A percentile compares a stretch with the other conserved stretches of the same genome.
Conservation (phyloP, 768 basidiomycete genomes). For the Leccinum longicurvipes region DNA sequence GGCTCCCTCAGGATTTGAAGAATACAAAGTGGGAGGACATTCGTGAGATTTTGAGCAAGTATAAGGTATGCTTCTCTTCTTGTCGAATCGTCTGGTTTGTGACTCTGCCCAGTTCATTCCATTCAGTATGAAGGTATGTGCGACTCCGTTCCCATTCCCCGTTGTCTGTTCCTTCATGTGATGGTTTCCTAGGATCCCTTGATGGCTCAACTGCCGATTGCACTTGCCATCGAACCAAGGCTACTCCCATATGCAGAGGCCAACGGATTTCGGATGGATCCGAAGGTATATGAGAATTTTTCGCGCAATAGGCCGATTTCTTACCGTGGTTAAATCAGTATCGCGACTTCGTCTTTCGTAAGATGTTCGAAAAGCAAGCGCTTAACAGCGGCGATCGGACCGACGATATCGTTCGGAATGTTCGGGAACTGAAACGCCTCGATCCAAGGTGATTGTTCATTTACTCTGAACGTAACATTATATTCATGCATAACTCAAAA, state of each 20-base stretch:
- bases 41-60: slow-evolving; percentile 64
- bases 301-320: slow-evolving; percentile 1
- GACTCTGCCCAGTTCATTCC: slow-evolving; percentile 62
- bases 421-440: slow-evolving; percentile 66
- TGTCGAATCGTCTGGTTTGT: slow-evolving; percentile 5
- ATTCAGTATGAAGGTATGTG: slow-evolving; percentile 62
- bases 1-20: slow-evolving; percentile 57
- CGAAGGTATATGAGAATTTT: slow-evolving; percentile 46
- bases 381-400: slow-evolving; percentile 48
- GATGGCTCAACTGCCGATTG: slow-evolving; percentile 74
- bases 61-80: slow-evolving; percentile 45
- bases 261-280: slow-evolving; percentile 79
- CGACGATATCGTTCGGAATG: slow-evolving; percentile 65
- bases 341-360: slow-evolving; percentile 83
- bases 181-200: slow-evolving; percentile 57
- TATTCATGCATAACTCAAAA: slow-evolving; percentile 4
- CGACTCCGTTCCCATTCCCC: background rate
- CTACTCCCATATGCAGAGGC: slow-evolving; percentile 66
- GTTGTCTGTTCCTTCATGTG: slow-evolving; percentile 3
- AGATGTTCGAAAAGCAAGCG: slow-evolving; percentile 68
- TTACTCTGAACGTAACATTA: background rate
- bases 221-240: slow-evolving; percentile 72
- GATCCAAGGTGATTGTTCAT: slow-evolving; percentile 54
- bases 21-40: slow-evolving; percentile 62
- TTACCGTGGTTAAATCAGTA: slow-evolving; percentile 44